Evolutionary conservation across 108 stramenopile species (phyloP).

Genomic region (Cylindrotheca closterium): DNA sequence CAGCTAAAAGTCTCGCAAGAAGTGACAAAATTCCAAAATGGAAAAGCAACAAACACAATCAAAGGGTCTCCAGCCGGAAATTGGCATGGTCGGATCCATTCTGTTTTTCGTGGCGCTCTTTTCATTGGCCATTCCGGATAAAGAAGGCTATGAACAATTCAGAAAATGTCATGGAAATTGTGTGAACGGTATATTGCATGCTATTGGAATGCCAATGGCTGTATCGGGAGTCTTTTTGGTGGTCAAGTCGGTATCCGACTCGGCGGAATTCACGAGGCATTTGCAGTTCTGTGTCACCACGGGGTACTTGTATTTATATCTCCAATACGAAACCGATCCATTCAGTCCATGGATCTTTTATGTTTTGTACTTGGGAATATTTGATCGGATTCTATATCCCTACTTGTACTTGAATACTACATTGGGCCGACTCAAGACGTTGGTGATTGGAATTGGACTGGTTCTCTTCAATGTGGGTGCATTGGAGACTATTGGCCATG

Average conservation of each 20-base stretch:
- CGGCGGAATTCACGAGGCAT: conserved; percentile 15
- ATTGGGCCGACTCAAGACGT: conserved; percentile 5
- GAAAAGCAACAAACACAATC: background rate
- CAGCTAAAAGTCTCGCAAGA: no score
- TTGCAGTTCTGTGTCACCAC: conserved; percentile 14
- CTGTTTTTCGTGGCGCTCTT: conserved; percentile 20
- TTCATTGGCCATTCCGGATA: conserved; percentile 18
- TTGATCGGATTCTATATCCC: conserved; percentile 15
- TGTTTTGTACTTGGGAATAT: conserved; percentile 24
- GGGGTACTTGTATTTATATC: conserved; percentile 13
- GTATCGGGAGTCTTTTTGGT: conserved; percentile 31
- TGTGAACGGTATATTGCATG: conserved; percentile 23
- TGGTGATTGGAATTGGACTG: conserved; percentile 9
- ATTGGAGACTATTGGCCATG: conserved; percentile 26
- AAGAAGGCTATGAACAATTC: conserved; percentile 21
- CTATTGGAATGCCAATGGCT: conserved; percentile 26
- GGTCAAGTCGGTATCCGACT: conserved; percentile 13
- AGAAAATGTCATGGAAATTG: conserved; percentile 30
- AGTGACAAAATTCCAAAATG: background rate
- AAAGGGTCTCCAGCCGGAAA: conserved; percentile 5
- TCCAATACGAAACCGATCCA: conserved; percentile 18
- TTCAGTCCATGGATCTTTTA: conserved; percentile 26
- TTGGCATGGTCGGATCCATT: conserved; percentile 24
- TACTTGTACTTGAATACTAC: conserved; percentile 4
- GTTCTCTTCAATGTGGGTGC: conserved; percentile 22